Conservation (phyloP, 2,329 filamentous ascomycete genomes). For the Aspergillus ochraceus region DNA sequence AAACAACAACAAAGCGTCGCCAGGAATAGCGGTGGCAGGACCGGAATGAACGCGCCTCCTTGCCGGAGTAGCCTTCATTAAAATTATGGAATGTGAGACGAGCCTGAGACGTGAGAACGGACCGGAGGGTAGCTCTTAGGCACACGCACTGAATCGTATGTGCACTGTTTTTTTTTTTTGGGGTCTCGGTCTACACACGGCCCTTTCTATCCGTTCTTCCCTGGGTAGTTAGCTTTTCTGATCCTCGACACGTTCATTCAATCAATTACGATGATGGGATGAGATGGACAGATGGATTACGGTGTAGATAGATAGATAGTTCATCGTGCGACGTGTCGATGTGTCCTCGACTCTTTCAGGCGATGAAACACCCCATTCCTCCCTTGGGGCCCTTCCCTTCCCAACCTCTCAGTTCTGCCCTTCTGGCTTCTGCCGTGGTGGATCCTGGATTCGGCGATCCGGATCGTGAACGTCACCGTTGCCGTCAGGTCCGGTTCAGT, state of each 20-base stretch:
- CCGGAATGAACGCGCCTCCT: background rate
- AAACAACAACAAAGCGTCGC: background rate
- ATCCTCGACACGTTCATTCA: background rate
- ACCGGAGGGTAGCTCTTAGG: background rate
- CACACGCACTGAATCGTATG: background rate
- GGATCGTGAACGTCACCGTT: slow-evolving; percentile 12
- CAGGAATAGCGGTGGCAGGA: slow-evolving; percentile 4
- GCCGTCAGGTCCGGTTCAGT: background rate
- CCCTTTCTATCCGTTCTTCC: background rate
- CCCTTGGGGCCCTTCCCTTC: background rate
- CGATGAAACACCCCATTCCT: background rate
- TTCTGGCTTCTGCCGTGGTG: background rate
- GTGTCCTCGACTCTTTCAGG: background rate
- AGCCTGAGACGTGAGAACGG: background rate
- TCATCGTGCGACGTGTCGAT: background rate
- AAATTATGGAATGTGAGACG: background rate
- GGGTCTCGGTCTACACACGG: background rate
- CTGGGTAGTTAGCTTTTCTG: background rate
- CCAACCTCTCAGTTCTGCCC: background rate
- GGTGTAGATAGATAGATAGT: background rate
- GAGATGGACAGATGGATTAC: background rate
- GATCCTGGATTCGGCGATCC: slow-evolving; percentile 8
- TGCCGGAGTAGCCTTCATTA: background rate
- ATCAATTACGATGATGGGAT: background rate
- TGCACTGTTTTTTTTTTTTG: background rate